Evolutionary conservation across 2,329 filamentous ascomycete species (phyloP), one percentile per base, ranked within the genome.

Genomic region (Aspergillus ruber): DNA sequence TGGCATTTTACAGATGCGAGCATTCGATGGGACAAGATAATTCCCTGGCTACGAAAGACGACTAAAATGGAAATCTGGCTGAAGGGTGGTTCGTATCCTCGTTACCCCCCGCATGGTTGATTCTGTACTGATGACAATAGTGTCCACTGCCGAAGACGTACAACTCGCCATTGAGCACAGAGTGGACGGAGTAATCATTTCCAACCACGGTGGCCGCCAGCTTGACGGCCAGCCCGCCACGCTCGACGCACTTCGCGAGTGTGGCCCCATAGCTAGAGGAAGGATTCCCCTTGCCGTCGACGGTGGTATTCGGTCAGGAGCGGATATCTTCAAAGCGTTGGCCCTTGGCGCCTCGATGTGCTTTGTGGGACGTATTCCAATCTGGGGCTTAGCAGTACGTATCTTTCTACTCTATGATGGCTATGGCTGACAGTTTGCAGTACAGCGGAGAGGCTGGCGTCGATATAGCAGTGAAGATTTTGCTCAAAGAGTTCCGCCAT

Each of bases 21-120:
- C 3, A 55, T 69, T 38, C 67, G 69, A 42, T 80, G 76, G 76
- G 70, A 71, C 13, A 56, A 63, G 2, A 68, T 71, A 15, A 72
- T 78, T 36, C 62, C 65, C 0, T 78, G 73, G 70, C 52, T 79
- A 43, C 63, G 71, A 13, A 61, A 60, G 6, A 61, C 71, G 40
- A 76, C 74, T 0, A 71, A 65, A 33, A 66, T 78, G 59, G 64
- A 74, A 42, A 69, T 48, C 20, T 59, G 39, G 50, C 33, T 55
- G 35, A 50, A 59, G 50, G 51, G 46, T 23, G 45, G 29, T 53
- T 52, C 66, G 62, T 49, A 47, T 51, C 8, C 46, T 9, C 6
- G 13, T 6, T 13, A 23, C 20, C 35, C n/a, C 27, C 39, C 12
- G 35, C 25, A 27, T 23, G 4, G 35, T n/a, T 12, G 15, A 36